Evolutionary conservation across 371 early-diverging fungal genomes (phyloP).

Genomic region (Haplosporangium sp.): DNA sequence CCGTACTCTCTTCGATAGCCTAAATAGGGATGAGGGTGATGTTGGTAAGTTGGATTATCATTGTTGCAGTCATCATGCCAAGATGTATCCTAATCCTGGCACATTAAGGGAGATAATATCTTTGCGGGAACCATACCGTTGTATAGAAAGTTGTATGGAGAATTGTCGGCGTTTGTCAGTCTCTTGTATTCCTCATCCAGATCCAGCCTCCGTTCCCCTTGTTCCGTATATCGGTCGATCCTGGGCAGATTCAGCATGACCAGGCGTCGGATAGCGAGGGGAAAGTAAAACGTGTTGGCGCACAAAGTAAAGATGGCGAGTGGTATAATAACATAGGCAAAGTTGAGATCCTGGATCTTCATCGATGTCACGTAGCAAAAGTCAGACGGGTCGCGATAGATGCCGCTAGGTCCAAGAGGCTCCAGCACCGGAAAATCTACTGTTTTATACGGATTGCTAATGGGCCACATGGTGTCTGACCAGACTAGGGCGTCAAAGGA

Average conservation of each 20-base stretch:
- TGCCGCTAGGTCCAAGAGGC: slow-evolving; percentile 40
- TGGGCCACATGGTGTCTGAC: slow-evolving; percentile 68
- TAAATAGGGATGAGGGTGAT: slow-evolving; percentile 7
- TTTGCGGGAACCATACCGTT: slow-evolving; percentile 33
- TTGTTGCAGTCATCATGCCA: not conserved
- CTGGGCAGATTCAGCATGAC: slow-evolving; percentile 52
- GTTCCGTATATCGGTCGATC: slow-evolving; percentile 55
- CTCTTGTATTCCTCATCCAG: slow-evolving; percentile 56
- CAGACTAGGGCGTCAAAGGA: slow-evolving; percentile 68
- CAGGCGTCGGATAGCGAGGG: slow-evolving; percentile 58
- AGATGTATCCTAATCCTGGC: not conserved
- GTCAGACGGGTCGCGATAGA: slow-evolving; percentile 44
- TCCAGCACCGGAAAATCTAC: slow-evolving; percentile 57
- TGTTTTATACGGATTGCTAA: slow-evolving; percentile 61
- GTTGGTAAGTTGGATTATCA: not conserved
- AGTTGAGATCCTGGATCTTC: slow-evolving; percentile 60
- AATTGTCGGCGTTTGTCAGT: slow-evolving; percentile 60
- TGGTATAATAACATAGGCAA: slow-evolving; percentile 60
- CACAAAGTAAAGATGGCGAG: slow-evolving; percentile 54
- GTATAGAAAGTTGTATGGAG: slow-evolving; percentile 68
- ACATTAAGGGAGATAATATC: not conserved
- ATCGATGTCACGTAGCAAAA: slow-evolving; percentile 72
- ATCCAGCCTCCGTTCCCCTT: slow-evolving; percentile 51
- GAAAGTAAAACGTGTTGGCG: slow-evolving; percentile 58
- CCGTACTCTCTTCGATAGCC: slow-evolving; percentile 58